Base-by-base conservation (phyloP, 768 basidiomycete species). In the Hysterangium stoloniferum region DNA sequence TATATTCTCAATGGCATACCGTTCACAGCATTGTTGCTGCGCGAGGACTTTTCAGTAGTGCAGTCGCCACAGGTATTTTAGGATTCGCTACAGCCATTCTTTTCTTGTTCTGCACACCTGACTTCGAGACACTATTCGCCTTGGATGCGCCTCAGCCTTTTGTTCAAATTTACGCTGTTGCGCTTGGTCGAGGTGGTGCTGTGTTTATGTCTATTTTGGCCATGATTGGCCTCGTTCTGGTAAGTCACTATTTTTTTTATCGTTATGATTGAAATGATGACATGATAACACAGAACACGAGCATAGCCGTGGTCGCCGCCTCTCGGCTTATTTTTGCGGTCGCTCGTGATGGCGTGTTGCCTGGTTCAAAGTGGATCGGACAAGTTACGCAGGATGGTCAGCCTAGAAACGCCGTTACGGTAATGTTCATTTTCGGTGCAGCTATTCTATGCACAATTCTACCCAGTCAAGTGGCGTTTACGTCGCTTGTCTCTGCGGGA, bases 301-400 rank as follows among this genome's bases (percentile, higher is more conserved):
- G 84, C 56, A 77, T 94, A 37, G 79, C 87, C 15, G 81, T 95
- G 51, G 88, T 94, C 17, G 92, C 93, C 1, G 79, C 90, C 11
- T 93, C 90, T 11, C 79, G 92, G 4, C 75, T 96, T 24, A 76
- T 96, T 34, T 96, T 87, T 60, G 93, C 92, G 7, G 86, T 96
- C 38, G 92, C 92, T n/a, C 83, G 93, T 47, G 93, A 96, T 58
- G 92, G 92, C 25, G 88, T 94, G 0, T 71, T 96, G 9, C 92
- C 93, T 0, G 62, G 87, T 41, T 91, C 87, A 0, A 53, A 68
- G 11, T 95, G 91, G 92, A 85, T 96, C 46, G 81, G 86, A 37
- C 67, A 73, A 53, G 86, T 94, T 35, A 81, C 86, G 43, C 55
- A 64, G 0, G 65, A 74, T 13, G 84, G 86, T 1, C 86, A 93